Evolutionary conservation across 1,139 yeast genomes (phyloP), one percentile per base, ranked within the genome.

Genomic region (Suhomyces bolitotheri): DNA sequence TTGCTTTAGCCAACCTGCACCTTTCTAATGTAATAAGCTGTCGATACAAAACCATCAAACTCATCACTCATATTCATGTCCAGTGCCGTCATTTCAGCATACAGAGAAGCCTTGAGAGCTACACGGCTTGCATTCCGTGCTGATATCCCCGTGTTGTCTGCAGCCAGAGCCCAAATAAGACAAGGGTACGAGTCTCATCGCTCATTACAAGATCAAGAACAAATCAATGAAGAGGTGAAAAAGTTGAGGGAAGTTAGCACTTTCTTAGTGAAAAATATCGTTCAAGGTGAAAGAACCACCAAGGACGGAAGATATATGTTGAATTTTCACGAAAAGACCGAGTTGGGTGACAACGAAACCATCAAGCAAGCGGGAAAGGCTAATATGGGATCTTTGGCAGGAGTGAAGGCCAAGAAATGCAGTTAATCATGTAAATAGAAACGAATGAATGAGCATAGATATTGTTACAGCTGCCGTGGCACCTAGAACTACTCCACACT

Each of bases 321-420:
- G 51, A 81, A 83, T 45, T 82, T 92, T 49, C 96, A 88, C 55
- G 66, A 78, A 34, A 78, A 83, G 34, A 86, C 95, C 0, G 97
- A 92, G 59, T 69, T 90, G 35, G 97, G 97, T 10, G 96, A 89
- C 55, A 92, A 92, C 57, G 95, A 71, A 33, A 60, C 67, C 25
- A 71, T 71, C 45, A 70, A 66, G 45, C 64, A 62, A 36, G 47
- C 50, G 22, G 56, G 58, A 36, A 54, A 50, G 35, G 54, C 50
- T 8, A 53, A 66, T 25, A 46, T 71, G 61, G 76, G 76, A 4
- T 59, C 71, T 22, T 64, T 71, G 44, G 66, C 73, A 1, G 73
- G 73, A 3, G 62, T 59, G 32, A 65, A 63, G 47, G 64, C 48
- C 26, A 56, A 44, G 29, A 54, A 49, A 38, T 46, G 60, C 33